Conservation (phyloP, 192 early-diverging fungal species). For the Dissophora globulifera region DNA sequence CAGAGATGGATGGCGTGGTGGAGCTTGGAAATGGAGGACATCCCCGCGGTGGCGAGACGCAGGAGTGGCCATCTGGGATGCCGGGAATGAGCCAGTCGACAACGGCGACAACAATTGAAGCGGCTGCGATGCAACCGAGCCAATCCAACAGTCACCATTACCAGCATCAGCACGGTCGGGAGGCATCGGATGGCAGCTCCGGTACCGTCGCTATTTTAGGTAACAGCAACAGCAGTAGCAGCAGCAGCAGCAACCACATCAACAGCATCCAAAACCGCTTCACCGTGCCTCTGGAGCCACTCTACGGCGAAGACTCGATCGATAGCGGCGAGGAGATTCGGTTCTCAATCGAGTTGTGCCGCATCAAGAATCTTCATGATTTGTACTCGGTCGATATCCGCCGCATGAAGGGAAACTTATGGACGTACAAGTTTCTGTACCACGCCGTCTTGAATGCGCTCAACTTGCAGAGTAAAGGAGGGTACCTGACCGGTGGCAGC, state of each 20-base stretch:
- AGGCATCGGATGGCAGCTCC: slow-evolving; percentile 2
- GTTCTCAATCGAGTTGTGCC: slow-evolving; percentile 89
- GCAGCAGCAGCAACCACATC: not conserved
- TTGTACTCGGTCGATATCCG: slow-evolving; percentile 80
- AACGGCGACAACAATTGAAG: slow-evolving; percentile 9
- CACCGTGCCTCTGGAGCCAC: slow-evolving; percentile 14
- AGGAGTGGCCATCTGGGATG: not conserved
- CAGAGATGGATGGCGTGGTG: not conserved
- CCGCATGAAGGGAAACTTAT: slow-evolving; percentile 77
- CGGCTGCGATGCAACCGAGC: slow-evolving; percentile 5
- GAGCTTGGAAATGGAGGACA: no score
- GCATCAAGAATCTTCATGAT: slow-evolving; percentile 88
- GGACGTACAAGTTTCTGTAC: slow-evolving; percentile 84
- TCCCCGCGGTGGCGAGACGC: no score
- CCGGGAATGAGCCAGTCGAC: slow-evolving; percentile 19
- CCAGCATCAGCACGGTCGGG: not conserved
- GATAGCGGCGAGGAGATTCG: slow-evolving; percentile 85
- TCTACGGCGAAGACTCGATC: slow-evolving; percentile 64
- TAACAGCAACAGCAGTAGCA: not conserved
- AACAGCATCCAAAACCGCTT: not conserved
- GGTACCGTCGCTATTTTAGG: not conserved
- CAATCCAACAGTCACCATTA: not conserved
- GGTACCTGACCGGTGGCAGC: slow-evolving; percentile 41
- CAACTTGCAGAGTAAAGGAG: slow-evolving; percentile 59
- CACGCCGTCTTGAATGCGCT: slow-evolving; percentile 63